phyloP scores from a whole-genome alignment of 352 stramenopile genomes.

The Pythium vanterpoolii region DNA sequence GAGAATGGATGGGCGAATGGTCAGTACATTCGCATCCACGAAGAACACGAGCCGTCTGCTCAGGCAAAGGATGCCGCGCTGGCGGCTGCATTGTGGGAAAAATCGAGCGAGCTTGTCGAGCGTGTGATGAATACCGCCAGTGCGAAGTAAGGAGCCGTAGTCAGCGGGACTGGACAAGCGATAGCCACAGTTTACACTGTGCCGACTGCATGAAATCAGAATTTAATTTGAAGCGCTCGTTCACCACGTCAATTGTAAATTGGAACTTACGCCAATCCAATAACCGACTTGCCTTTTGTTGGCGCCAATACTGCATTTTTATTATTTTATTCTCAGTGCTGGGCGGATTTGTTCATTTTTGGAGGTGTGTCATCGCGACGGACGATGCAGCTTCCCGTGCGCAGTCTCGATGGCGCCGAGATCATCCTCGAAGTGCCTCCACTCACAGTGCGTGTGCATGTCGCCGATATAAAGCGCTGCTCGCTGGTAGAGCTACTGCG shows the following conservation, averaged over 20 bases:
- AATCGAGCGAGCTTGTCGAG: constrained; percentile 23
- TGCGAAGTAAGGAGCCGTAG: too few species aligned
- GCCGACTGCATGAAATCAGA: too few species aligned
- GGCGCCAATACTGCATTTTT: neutral
- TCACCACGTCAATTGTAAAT: neutral
- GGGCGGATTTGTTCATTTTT: constrained; percentile 2
- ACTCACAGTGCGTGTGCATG: constrained; percentile 36
- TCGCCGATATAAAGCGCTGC: constrained; percentile 45
- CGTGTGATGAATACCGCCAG: too few species aligned
- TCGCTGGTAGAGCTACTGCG: constrained; percentile 10
- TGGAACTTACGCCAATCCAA: neutral
- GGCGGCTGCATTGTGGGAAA: constrained; percentile 27
- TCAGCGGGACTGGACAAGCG: too few species aligned
- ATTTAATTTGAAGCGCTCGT: neutral
- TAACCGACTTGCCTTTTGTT: neutral
- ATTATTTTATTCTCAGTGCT: neutral
- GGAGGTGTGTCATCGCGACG: too few species aligned
- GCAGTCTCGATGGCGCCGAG: constrained; percentile 51
- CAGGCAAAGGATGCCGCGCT: constrained; percentile 25
- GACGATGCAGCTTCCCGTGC: constrained; percentile 45
- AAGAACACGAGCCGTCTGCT: constrained; percentile 19
- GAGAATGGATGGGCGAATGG: constrained; percentile 19
- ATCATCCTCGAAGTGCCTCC: constrained; percentile 44
- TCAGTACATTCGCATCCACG: constrained; percentile 26
- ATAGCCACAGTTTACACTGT: too few species aligned